Evolutionary conservation across 495 filamentous ascomycete genomes (phyloP), one percentile per base, ranked within the genome.

Genomic region (Neurospora tetrasperma): DNA sequence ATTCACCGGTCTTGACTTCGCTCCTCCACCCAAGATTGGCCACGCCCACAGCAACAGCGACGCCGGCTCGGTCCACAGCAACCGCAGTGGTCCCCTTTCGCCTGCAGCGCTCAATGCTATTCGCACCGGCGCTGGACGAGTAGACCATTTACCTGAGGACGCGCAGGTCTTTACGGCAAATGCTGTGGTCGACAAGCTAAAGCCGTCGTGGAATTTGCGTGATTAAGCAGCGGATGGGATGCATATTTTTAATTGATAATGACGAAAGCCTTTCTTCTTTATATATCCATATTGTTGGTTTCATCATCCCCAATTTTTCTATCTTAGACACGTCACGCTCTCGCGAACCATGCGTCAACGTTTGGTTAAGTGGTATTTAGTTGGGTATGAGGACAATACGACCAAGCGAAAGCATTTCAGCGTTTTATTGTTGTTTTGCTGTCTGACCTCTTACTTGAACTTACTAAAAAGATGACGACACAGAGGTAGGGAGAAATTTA

Each of bases 1-100:
- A 5, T 99, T 93, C 79, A 97, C 94, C 3, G 90, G 84, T 12
- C 88, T 99, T 40, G 96, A 98, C 83, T 99, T 99, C 80, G 94
- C 94, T n/a, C 94, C 95, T 38, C 95, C 94, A 48, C 89, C 91
- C 70, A 91, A 92, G 71, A 95, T 97, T 82, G 91, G 23, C 48
- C 48, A 91, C 75, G 82, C 82, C 69, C 93, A 94, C 70, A 83
- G 82, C 71, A 83, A 84, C 76, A 97, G 94, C 77, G 96, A 98
- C 74, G 87, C 93, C 0, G 96, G 95, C 73, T 96, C 93, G 78
- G 93, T 98, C 76, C 91, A 92, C 76, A 97, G 93, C 83, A 93
- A 90, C 82, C 86, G 87, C 4, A 94, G 90, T 73, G 94, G 91
- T 35, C 27, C 27, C 6, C 90, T 97, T 72, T 95, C 93, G 1